A percentile compares a stretch with the other conserved stretches of the same genome.
phyloP scores from a whole-genome alignment of 208 protist species.

The Angomonas desouzai region DNA sequence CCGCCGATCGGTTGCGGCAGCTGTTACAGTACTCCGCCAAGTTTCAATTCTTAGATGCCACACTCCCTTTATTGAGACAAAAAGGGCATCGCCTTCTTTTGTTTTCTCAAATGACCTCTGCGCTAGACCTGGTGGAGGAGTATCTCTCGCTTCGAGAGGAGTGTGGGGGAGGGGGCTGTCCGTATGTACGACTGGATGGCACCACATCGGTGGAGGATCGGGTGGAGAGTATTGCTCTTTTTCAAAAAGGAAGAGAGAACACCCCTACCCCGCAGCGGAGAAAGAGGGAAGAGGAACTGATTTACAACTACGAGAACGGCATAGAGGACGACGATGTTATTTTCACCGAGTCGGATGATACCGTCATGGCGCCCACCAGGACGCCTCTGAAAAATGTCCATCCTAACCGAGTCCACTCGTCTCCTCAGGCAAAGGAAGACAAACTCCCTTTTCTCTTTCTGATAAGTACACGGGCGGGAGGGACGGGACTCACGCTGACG shows the following conservation, averaged over 20 bases:
- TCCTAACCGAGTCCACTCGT: not conserved
- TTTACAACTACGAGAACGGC: constrained; percentile 16
- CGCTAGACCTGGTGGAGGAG: constrained; percentile 93
- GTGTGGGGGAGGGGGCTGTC: not conserved
- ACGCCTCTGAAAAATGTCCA: not conserved
- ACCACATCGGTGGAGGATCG: constrained; percentile 45
- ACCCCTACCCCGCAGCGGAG: not conserved
- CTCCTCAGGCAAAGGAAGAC: not conserved
- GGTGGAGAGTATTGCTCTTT: constrained; percentile 52
- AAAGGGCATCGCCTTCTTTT: constrained; percentile 93
- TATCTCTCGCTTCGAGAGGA: constrained; percentile 60
- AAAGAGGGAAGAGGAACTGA: not conserved
- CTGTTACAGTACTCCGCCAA: constrained; percentile 73
- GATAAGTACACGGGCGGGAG: constrained; percentile 91
- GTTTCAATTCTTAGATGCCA: constrained; percentile 89
- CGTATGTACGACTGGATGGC: constrained; percentile 92
- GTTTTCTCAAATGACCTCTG: constrained; percentile 94
- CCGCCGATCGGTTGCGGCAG: constrained; percentile 2
- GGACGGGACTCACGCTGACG: constrained; percentile 95
- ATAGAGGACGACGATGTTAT: constrained; percentile 17
- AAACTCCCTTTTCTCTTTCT: constrained; percentile 88
- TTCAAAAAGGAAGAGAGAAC: constrained; percentile 31
- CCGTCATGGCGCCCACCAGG: not conserved
- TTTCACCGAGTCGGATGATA: not conserved
- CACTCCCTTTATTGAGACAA: constrained; percentile 76